phyloP scores from a whole-genome alignment of 1,284 basidiomycete genomes.

The Naganishia sp. region DNA sequence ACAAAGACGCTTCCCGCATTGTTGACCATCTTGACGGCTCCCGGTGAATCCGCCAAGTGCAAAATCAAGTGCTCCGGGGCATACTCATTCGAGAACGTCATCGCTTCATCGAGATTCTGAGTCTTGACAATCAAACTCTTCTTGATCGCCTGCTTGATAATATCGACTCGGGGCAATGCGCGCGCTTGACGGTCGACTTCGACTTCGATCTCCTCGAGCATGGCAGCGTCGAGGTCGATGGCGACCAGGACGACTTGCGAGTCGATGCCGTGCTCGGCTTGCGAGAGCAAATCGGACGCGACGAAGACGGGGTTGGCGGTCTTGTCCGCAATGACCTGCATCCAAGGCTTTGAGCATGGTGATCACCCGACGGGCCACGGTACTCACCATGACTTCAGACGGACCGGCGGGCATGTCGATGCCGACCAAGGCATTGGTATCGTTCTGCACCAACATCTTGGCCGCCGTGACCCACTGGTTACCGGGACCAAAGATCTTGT shows the following conservation, averaged over 20 bases:
- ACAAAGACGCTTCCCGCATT: conserved; percentile 98
- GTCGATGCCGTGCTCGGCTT: conserved; percentile 97
- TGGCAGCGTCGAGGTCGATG: conserved; percentile 66
- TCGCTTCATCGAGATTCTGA: conserved; percentile 68
- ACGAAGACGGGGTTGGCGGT: conserved; percentile 86
- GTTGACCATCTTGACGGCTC: conserved; percentile 67
- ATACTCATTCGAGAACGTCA: conserved; percentile 92
- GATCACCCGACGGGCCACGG: not conserved
- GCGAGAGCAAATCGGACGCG: conserved; percentile 92
- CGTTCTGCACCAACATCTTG: conserved; percentile 99
- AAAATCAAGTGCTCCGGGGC: conserved; percentile 95
- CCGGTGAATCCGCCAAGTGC: conserved; percentile 72
- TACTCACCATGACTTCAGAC: conserved; percentile 86
- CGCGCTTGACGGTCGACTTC: conserved; percentile 88
- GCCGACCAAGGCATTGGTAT: conserved; percentile 92
- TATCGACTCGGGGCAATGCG: conserved; percentile 82
- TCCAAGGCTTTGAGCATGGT: conserved; percentile 27
- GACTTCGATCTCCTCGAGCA: conserved; percentile 72
- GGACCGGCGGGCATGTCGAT: conserved; percentile 99
- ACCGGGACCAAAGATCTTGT: conserved; percentile 98
- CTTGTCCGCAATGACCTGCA: conserved; percentile 86
- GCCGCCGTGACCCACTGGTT: conserved; percentile 99
- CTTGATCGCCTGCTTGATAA: conserved; percentile 84
- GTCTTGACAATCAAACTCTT: conserved; percentile 88
- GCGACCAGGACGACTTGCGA: conserved; percentile 94